Conservation (phyloP, 148 eudicot species). For the Pouteria glomerata region DNA sequence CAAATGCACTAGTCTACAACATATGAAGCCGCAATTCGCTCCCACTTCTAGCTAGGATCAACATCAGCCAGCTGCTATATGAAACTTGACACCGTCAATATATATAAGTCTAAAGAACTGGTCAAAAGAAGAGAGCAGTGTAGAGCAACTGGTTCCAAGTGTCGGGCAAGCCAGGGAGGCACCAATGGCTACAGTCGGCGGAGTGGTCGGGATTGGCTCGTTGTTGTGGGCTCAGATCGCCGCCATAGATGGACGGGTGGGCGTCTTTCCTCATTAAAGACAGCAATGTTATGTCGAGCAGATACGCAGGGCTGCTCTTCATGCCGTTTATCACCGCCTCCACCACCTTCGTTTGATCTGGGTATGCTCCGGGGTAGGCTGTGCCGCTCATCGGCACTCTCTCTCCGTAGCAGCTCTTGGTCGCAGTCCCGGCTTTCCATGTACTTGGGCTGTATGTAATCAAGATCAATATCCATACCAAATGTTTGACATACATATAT, state of each 20-base stretch:
- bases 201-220: constrained; percentile 64
- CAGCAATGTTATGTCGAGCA: constrained; percentile 70
- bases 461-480: no score
- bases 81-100: no score
- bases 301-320: constrained; percentile 52
- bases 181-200: constrained; percentile 94
- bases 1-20: no score
- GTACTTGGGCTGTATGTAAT: no score
- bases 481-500: no score
- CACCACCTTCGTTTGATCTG: constrained; percentile 54
- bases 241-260: constrained; percentile 87
- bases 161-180: constrained; percentile 98
- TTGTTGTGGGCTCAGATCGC: constrained; percentile 63
- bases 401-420: constrained; percentile 88
- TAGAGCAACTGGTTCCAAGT: constrained; percentile 93
- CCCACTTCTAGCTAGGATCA: no score
- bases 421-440: no score
- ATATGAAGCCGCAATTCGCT: no score
- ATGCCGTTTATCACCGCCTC: constrained; percentile 48
- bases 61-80: no score
- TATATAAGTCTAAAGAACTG: neutral
- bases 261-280: constrained; percentile 92
- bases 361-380: constrained; percentile 32
- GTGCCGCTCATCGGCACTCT: constrained; percentile 51
- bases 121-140: constrained; percentile 46